Conservation (phyloP, 2,329 filamentous ascomycete species). For the Fusarium sp. region DNA sequence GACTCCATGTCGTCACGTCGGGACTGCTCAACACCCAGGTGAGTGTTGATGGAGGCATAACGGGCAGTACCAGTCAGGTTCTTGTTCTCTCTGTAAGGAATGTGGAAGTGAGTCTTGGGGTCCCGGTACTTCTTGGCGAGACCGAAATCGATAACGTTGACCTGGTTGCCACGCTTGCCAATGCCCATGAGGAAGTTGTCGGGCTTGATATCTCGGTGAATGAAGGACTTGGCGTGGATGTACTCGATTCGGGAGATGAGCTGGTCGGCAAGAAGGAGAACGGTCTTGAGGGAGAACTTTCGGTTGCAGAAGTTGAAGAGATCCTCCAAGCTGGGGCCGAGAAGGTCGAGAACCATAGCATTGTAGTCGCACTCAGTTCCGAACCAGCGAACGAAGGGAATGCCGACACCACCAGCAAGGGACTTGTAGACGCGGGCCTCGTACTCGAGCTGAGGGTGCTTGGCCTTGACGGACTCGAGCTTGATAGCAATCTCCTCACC, state of each 20-base stretch:
- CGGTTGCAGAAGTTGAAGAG: conserved; percentile 99
- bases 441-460: conserved; percentile 98
- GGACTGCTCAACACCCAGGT: conserved; percentile 98
- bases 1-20: conserved; percentile 99
- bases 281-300: conserved; percentile 99
- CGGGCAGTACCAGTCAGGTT: conserved; percentile 98
- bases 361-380: conserved; percentile 99
- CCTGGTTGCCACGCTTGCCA: conserved; percentile 98
- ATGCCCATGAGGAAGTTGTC: conserved; percentile 99
- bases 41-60: conserved; percentile 99
- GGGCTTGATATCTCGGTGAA: conserved; percentile 99
- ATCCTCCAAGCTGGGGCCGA: conserved; percentile 95
- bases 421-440: conserved; percentile 93
- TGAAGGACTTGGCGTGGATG: conserved; percentile 99
- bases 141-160: conserved; percentile 99
- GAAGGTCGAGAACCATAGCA: conserved; percentile 97
- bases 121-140: conserved; percentile 99
- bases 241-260: conserved; percentile 99
- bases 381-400: conserved; percentile 99
- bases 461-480: conserved; percentile 99
- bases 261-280: conserved; percentile 95
- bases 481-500: conserved; percentile 99
- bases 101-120: conserved; percentile 99
- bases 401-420: conserved; percentile 95
- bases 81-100: conserved; percentile 99